These are phyloP conservation scores for Penicillium goetzii DNA, from an alignment of 495 filamentous ascomycete species.

Conservation along the genomic window DNA sequence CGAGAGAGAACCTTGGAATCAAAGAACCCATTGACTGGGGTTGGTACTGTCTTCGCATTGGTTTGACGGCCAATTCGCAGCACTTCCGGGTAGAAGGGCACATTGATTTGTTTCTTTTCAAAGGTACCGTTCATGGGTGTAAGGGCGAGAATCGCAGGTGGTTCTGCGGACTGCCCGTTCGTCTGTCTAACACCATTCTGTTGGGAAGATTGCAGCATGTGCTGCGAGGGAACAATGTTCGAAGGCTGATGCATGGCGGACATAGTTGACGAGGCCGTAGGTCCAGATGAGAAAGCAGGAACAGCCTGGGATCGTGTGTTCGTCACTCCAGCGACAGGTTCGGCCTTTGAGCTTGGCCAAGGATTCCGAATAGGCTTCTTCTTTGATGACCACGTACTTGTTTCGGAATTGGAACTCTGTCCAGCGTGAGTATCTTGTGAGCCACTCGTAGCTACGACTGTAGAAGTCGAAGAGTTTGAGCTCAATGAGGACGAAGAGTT, in stretches of 20 bases:
- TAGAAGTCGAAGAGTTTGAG: conserved; percentile 50
- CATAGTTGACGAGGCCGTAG: conserved; percentile 67
- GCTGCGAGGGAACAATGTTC: conserved; percentile 73
- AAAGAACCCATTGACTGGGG: conserved; percentile 88
- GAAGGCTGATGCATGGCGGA: conserved; percentile 76
- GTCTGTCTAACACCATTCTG: conserved; percentile 66
- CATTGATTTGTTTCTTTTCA: conserved; percentile 90
- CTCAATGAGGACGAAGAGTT: conserved; percentile 84
- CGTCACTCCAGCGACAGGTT: conserved; percentile 65
- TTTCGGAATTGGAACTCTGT: conserved; percentile 44
- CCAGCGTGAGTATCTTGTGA: conserved; percentile 56
- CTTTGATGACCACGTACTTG: conserved; percentile 60
- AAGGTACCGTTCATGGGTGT: conserved; percentile 92
- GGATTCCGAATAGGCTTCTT: conserved; percentile 70
- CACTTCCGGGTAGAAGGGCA: conserved; percentile 86
- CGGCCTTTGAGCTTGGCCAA: conserved; percentile 74
- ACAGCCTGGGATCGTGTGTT: conserved; percentile 65
- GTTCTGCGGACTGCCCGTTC: conserved; percentile 57
- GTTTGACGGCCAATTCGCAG: conserved; percentile 94
- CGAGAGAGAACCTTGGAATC: conserved; percentile 96
- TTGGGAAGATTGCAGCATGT: conserved; percentile 61
- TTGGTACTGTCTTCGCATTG: conserved; percentile 92
- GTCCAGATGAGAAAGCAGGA: conserved; percentile 66
- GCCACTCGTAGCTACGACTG: conserved; percentile 46
- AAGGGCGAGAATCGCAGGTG: conserved; percentile 76